phyloP scores from a whole-genome alignment of 257 asterid species.

The Ocimum tenuiflorum region DNA sequence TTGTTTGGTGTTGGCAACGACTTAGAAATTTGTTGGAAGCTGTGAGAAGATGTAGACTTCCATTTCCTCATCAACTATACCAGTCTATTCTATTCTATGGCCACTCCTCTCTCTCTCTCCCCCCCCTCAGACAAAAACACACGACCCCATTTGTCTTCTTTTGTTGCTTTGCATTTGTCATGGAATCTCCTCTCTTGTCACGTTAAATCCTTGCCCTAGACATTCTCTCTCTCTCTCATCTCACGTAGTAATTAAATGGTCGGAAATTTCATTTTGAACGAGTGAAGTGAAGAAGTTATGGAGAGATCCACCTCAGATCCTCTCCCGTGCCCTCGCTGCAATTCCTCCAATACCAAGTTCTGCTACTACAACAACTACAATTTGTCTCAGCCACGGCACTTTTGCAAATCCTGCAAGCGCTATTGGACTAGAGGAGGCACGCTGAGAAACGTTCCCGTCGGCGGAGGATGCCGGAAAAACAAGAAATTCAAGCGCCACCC shows the following conservation, averaged over 20 bases:
- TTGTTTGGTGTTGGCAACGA: conserved; percentile 14
- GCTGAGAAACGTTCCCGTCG: conserved; percentile 38
- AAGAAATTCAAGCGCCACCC: conserved; percentile 24
- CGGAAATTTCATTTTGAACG: conserved; percentile 26
- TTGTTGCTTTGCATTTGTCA: conserved; percentile 66
- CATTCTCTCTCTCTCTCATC: conserved; percentile 11
- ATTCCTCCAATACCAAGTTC: conserved; percentile 36
- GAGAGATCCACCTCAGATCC: conserved; percentile 31
- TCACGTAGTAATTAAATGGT: conserved; percentile 26
- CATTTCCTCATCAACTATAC: conserved; percentile 36
- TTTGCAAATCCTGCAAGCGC: conserved; percentile 37
- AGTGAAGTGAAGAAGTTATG: conserved; percentile 28
- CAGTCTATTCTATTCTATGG: conserved; percentile 48
- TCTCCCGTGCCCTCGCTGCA: conserved; percentile 38
- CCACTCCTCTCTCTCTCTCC: conserved; percentile 37
- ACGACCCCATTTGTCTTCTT: conserved; percentile 40
- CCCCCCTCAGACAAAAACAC: conserved; percentile 21
- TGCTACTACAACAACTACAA: conserved; percentile 48
- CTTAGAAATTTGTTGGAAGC: conserved; percentile 27
- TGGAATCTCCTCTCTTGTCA: conserved; percentile 39
- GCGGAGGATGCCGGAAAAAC: conserved; percentile 36
- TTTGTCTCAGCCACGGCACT: conserved; percentile 39
- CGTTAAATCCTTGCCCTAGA: conserved; percentile 25
- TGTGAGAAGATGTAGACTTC: conserved; percentile 36
- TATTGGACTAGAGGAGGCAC: conserved; percentile 47